A percentile compares a stretch with the other conserved stretches of the same genome.
phyloP scores from a whole-genome alignment of 2,329 filamentous ascomycete genomes.

The Neonectria punicea region DNA sequence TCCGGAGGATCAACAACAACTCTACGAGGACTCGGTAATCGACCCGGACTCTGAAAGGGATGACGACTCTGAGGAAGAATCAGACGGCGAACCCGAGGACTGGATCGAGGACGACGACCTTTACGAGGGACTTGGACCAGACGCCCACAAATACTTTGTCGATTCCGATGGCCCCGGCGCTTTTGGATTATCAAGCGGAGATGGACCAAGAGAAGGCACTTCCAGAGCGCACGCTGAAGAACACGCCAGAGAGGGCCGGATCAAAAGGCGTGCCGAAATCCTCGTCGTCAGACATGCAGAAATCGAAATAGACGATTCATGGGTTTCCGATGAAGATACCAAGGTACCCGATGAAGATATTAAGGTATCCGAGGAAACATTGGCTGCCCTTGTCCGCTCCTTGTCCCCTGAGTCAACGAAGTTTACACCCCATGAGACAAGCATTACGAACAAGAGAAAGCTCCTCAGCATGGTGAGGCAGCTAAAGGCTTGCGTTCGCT shows the following conservation, averaged over 20 bases:
- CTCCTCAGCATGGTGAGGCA: conserved; percentile 11
- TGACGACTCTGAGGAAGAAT: too few species aligned
- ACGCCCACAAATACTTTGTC: neutral
- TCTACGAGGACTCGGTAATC: too few species aligned
- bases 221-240: neutral
- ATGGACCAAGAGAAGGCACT: neutral
- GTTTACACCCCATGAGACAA: neutral
- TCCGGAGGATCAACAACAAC: too few species aligned
- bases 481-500: conserved; percentile 33
- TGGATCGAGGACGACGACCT: neutral
- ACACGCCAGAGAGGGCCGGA: neutral
- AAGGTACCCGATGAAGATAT: too few species aligned
- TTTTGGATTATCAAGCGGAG: neutral
- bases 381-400: too few species aligned
- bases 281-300: too few species aligned
- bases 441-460: neutral
- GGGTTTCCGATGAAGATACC: too few species aligned
- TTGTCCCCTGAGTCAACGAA: neutral
- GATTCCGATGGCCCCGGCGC: neutral
- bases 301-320: too few species aligned
- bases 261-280: neutral
- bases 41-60: neutral
- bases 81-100: neutral
- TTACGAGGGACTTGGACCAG: neutral
- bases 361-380: too few species aligned